phyloP scores from a whole-genome alignment of 805 yeast species.

The Suhomyces canberraensis region DNA sequence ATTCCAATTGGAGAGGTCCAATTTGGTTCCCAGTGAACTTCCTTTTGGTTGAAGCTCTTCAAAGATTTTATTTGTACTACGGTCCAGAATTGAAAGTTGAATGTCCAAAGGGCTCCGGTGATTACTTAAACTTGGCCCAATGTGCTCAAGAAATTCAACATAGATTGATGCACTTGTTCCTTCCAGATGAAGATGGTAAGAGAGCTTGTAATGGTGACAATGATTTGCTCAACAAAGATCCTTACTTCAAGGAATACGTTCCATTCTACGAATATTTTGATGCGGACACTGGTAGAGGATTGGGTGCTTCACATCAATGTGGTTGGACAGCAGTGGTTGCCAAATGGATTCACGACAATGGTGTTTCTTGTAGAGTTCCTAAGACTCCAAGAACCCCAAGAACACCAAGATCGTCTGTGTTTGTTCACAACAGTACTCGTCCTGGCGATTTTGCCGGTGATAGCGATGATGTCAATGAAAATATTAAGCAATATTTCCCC shows the following conservation, averaged over 20 bases:
- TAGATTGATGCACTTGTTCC: slow-evolving; percentile 72
- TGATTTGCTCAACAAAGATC: slow-evolving; percentile 53
- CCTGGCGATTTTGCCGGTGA: slow-evolving; percentile 15
- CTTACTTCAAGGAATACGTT: slow-evolving; percentile 68
- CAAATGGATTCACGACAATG: slow-evolving; percentile 86
- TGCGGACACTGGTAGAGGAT: slow-evolving; percentile 91
- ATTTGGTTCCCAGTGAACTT: slow-evolving; percentile 95
- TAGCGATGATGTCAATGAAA: slow-evolving; percentile 25
- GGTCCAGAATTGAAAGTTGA: slow-evolving; percentile 84
- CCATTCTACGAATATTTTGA: slow-evolving; percentile 87
- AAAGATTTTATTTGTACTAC: slow-evolving; percentile 82
- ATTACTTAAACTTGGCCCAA: slow-evolving; percentile 72
- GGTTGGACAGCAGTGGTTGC: slow-evolving; percentile 97
- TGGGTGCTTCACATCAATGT: slow-evolving; percentile 92
- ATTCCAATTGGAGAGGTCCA: slow-evolving; percentile 97
- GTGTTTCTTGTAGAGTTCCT: slow-evolving; percentile 62
- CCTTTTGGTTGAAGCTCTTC: slow-evolving; percentile 78
- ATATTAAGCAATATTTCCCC: slow-evolving; percentile 42
- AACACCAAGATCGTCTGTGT: slow-evolving; percentile 25
- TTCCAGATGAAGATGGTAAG: slow-evolving; percentile 60
- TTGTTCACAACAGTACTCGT: slow-evolving; percentile 13
- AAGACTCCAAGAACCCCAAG: slow-evolving; percentile 37
- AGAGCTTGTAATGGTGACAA: slow-evolving; percentile 80
- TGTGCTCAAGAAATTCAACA: slow-evolving; percentile 90
- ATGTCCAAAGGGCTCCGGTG: slow-evolving; percentile 84